These are phyloP conservation scores for Chlamydomonas incerta DNA, from an alignment of 139 green algal species.

Conservation along the genomic window DNA sequence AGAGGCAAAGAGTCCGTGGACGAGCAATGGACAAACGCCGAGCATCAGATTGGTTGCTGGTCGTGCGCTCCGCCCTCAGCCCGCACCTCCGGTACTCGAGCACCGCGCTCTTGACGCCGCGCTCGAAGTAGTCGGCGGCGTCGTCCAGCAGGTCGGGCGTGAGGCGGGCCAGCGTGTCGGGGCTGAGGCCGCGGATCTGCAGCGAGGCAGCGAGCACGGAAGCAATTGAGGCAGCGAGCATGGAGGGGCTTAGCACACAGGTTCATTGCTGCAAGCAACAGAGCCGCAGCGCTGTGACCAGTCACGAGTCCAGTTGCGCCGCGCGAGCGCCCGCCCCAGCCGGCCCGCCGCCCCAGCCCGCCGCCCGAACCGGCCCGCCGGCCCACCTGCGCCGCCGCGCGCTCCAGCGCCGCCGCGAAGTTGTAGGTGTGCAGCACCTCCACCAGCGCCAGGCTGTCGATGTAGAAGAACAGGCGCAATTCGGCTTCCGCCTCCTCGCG, in stretches of 20 bases:
- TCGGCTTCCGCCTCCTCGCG: constrained; percentile 53
- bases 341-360: too few species aligned
- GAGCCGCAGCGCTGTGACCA: too few species aligned
- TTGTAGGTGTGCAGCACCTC: constrained; percentile 60
- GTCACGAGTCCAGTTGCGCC: too few species aligned
- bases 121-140: constrained; percentile 52
- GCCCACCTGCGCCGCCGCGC: constrained; percentile 25
- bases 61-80: too few species aligned
- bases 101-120: constrained; percentile 44
- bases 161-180: constrained; percentile 13
- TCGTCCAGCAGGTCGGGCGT: constrained; percentile 48
- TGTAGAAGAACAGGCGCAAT: constrained; percentile 57
- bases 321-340: too few species aligned
- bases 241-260: too few species aligned
- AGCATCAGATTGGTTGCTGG: too few species aligned
- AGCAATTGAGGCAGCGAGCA: too few species aligned
- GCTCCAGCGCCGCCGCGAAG: constrained; percentile 41
- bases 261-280: too few species aligned
- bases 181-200: constrained; percentile 20
- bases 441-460: constrained; percentile 50
- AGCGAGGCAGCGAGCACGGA: too few species aligned
- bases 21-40: too few species aligned
- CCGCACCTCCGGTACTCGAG: constrained; percentile 53
- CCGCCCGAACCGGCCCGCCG: neutral
- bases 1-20: too few species aligned